Conservation (phyloP, 2,329 filamentous ascomycete species). For the Madurella fahalii region DNA sequence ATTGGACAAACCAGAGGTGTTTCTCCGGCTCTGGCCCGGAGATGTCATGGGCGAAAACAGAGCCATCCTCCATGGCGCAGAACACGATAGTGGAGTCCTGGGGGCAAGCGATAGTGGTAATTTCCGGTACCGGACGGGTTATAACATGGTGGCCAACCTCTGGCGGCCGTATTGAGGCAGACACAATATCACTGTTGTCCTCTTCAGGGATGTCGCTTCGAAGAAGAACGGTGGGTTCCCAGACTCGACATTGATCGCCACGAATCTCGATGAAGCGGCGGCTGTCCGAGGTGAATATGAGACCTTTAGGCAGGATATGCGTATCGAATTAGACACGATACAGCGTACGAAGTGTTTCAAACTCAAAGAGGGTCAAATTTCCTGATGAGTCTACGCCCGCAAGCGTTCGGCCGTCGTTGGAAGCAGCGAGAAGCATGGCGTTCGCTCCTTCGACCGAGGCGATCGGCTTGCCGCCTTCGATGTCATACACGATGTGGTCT, state of each 20-base stretch:
- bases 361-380: slow-evolving; percentile 29
- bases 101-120: slow-evolving; percentile 20
- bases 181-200: slow-evolving; percentile 17
- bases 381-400: slow-evolving; percentile 26
- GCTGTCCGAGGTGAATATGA: slow-evolving; percentile 23
- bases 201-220: slow-evolving; percentile 17
- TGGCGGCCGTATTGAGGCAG: slow-evolving; percentile 1
- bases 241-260: slow-evolving; percentile 22
- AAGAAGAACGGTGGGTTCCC: slow-evolving; percentile 26
- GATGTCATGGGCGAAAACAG: slow-evolving; percentile 21
- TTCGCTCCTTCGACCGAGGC: slow-evolving; percentile 9
- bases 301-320: background rate
- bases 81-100: slow-evolving; percentile 9
- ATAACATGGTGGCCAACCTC: slow-evolving; percentile 11
- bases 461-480: slow-evolving; percentile 10
- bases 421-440: slow-evolving; percentile 24
- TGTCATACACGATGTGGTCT: slow-evolving; percentile 28
- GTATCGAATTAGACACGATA: slow-evolving; percentile 18
- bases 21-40: slow-evolving; percentile 10
- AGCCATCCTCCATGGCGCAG: slow-evolving; percentile 23
- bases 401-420: slow-evolving; percentile 30
- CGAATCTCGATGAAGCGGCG: slow-evolving; percentile 25
- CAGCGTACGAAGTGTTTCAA: slow-evolving; percentile 21
- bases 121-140: background rate
- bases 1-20: slow-evolving; percentile 19